Conservation (phyloP, 2,329 filamentous ascomycete genomes). For the Pseudogymnoascus sp. region DNA sequence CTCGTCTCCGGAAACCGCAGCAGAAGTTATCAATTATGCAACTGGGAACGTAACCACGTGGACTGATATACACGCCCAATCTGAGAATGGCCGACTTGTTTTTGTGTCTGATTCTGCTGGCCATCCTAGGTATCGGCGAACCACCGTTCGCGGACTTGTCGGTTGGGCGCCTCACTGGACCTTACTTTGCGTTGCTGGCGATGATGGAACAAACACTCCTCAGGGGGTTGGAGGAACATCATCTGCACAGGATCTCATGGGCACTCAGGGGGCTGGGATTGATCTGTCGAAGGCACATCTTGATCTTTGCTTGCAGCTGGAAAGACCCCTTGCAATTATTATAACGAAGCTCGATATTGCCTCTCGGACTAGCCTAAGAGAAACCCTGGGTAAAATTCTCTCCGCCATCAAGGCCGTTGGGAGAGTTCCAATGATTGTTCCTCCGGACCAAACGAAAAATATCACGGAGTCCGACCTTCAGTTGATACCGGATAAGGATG, state of each 20-base stretch:
- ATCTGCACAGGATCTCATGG: constrained; percentile 44
- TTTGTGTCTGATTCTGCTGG: constrained; percentile 91
- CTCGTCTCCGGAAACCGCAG: constrained; percentile 22
- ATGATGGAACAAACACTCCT: constrained; percentile 50
- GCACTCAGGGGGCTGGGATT: constrained; percentile 47
- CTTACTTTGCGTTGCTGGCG: constrained; percentile 76
- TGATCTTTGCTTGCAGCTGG: constrained; percentile 73
- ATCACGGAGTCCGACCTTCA: constrained; percentile 43
- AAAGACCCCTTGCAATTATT: constrained; percentile 68
- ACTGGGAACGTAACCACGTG: constrained; percentile 83
- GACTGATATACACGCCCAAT: constrained; percentile 83
- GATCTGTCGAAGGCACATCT: constrained; percentile 75
- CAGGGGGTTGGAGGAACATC: constrained; percentile 34
- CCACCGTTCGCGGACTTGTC: constrained; percentile 79
- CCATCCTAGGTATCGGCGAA: constrained; percentile 80
- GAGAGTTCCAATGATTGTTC: constrained; percentile 67
- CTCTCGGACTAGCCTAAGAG: constrained; percentile 61
- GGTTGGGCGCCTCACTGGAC: constrained; percentile 97
- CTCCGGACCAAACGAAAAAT: constrained; percentile 45
- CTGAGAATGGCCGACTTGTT: constrained; percentile 66
- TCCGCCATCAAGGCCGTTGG: constrained; percentile 70
- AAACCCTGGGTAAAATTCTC: constrained; percentile 65
- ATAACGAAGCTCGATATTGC: constrained; percentile 90
- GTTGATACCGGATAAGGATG: constrained; percentile 48
- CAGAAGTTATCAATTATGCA: constrained; percentile 69